Evolutionary conservation across 2,329 filamentous ascomycete species (phyloP), one percentile per base, ranked within the genome.

Genomic region (Diaporthe batatas): DNA sequence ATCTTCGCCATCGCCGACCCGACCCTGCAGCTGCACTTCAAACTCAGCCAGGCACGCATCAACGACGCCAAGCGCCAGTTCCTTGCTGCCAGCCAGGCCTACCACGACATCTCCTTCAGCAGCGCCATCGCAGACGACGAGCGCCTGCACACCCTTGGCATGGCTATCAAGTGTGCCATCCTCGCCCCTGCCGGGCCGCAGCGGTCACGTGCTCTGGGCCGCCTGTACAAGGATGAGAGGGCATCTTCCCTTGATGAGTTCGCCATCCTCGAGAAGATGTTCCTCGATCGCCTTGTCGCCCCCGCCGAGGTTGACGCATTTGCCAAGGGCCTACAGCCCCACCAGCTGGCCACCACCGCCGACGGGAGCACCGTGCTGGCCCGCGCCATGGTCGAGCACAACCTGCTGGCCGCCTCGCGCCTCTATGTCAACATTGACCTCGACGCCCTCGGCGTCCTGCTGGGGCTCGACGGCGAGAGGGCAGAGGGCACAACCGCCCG

Each of bases 261-360:
- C 79, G 87, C 91, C 64, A 98, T 99, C 70, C 86, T 99, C 18
- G 96, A 98, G 85, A 98, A 98, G 86, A 98, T 99, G 90, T 98
- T 97, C 82, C 88, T 98, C 64, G 94, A 98, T 82, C 91, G 95
- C 7, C 86, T 99, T 4, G 87, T 99, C 64, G 90, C 90, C 0
- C 90, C 92, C 0, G 89, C 87, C n/a, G 96, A 99, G 83, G 94
- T 98, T 54, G 90, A 91, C 49, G 91, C 93, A 71, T 99, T 99
- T 79, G 93, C 95, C 0, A 87, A 93, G 77, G 92, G 91, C 68
- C 87, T 99, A 64, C 89, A 91, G 71, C 92, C 94, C 29, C 96
- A 99, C 83, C 96, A 99, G 83, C 90, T 98, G 2, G 96, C 96
- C 32, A 92, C 90, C 75, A 98, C 94, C 0, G 89, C 94, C 0